phyloP scores from a whole-genome alignment of 2,329 filamentous ascomycete species.

The Verticillium nubilum region DNA sequence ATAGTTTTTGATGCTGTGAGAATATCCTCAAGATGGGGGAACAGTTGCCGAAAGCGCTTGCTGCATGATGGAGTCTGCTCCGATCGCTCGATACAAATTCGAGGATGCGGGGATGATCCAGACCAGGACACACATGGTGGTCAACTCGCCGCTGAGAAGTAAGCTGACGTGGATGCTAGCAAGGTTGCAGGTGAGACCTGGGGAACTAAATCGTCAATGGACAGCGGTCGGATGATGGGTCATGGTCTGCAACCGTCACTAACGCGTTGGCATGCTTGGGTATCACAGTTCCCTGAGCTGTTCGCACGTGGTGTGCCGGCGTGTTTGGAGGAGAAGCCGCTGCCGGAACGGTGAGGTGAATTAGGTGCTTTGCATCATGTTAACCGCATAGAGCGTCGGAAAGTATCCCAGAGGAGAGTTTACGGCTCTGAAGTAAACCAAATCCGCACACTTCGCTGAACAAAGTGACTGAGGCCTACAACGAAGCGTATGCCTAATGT shows the following conservation, averaged over 20 bases:
- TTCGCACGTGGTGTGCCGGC: slow-evolving; percentile 29
- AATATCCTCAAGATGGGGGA: slow-evolving; percentile 26
- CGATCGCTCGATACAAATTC: slow-evolving; percentile 17
- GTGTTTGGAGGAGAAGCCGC: slow-evolving; percentile 22
- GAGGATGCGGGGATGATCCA: slow-evolving; percentile 18
- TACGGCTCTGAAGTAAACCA: too few relatives aligned
- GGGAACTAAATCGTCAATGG: slow-evolving; percentile 10
- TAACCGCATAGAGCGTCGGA: too few relatives aligned
- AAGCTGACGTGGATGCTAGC: slow-evolving; percentile 25
- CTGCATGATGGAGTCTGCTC: slow-evolving; percentile 16
- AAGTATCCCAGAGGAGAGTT: too few relatives aligned
- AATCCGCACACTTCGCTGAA: too few relatives aligned
- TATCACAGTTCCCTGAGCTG: slow-evolving; percentile 31
- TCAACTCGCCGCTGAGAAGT: slow-evolving; percentile 22
- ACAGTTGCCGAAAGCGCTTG: slow-evolving; percentile 22
- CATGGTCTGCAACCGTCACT: slow-evolving; percentile 23
- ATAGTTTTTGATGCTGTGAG: slow-evolving; percentile 20
- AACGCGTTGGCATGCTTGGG: slow-evolving; percentile 33
- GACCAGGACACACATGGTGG: slow-evolving; percentile 22
- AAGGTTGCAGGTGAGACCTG: slow-evolving; percentile 20
- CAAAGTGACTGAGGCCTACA: too few relatives aligned
- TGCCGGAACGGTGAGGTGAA: slow-evolving; percentile 17
- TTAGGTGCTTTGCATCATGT: not conserved
- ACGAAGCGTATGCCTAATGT: too few relatives aligned
- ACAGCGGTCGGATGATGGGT: slow-evolving; percentile 16